A percentile compares a stretch with the other conserved stretches of the same genome.
These are phyloP conservation scores for Hibiscus mutabilis DNA, from an alignment of 345 rosid genomes.

Conservation along the genomic window DNA sequence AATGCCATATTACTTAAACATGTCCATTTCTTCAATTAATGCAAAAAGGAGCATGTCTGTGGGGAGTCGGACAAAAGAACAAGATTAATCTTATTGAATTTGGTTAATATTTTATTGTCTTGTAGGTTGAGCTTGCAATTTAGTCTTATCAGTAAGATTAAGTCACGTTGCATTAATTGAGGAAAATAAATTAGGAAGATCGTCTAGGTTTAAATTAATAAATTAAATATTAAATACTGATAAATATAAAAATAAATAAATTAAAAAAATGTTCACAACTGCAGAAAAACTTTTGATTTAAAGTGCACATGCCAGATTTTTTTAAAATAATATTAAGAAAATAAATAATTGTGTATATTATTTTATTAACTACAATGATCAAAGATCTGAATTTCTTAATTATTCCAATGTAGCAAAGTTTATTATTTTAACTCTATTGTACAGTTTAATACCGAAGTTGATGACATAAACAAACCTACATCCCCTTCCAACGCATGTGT, in stretches of 20 bases:
- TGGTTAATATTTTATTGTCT: neutral
- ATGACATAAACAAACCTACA: neutral
- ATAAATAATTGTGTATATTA: neutral
- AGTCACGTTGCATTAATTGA: neutral
- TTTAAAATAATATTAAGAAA: too few relatives aligned
- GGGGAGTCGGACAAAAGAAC: neutral
- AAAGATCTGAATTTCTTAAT: neutral
- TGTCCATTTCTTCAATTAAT: neutral
- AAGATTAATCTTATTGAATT: neutral
- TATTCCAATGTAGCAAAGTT: neutral
- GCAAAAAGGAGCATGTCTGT: neutral
- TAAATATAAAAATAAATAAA: neutral
- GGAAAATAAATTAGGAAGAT: too few relatives aligned
- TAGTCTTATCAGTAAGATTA: neutral
- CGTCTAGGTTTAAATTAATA: too few relatives aligned
- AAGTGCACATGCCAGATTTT: neutral
- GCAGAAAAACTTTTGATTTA: neutral
- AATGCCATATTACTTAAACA: neutral
- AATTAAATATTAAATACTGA: too few relatives aligned
- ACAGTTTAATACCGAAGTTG: neutral
- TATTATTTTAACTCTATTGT: neutral
- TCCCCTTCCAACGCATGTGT: constrained; percentile 3
- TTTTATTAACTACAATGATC: neutral
- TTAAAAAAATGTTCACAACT: neutral
- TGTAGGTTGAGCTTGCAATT: neutral